A percentile compares a stretch with the other conserved stretches of the same genome.
Evolutionary conservation across 257 asterid genomes (phyloP).

Genomic region (Solanum infundibuliforme): DNA sequence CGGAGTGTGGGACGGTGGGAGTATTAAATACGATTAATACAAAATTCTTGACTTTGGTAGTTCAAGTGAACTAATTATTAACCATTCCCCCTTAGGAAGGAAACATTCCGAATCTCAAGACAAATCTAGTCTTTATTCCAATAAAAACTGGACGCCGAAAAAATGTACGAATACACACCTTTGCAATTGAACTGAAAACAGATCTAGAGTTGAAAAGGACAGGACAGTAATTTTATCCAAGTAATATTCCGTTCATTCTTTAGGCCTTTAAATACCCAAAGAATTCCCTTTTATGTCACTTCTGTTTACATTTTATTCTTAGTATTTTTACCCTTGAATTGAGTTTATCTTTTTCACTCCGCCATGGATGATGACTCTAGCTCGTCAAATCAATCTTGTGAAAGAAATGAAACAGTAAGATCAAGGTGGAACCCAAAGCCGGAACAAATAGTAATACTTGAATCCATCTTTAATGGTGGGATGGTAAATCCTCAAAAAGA

Average conservation of each 20-base stretch:
- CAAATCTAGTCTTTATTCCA: background rate
- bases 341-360: background rate
- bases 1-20: background rate
- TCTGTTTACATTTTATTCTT: background rate
- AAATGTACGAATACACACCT: background rate
- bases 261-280: background rate
- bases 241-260: background rate
- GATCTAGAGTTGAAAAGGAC: background rate
- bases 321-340: no score
- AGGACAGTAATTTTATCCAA: background rate
- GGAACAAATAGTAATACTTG: conserved; percentile 1
- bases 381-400: background rate
- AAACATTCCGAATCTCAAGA: background rate
- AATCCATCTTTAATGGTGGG: background rate
- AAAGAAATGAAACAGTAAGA: background rate
- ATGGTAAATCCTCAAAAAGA: conserved; percentile 2
- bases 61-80: background rate
- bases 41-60: background rate
- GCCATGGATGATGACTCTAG: background rate
- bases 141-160: background rate
- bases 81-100: background rate
- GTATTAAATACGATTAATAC: no score
- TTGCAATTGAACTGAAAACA: background rate
- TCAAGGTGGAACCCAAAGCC: conserved; percentile 3
- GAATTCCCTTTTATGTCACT: background rate